Evolutionary conservation across 345 rosid species (phyloP), one percentile per base, ranked within the genome.

Genomic region (Citropsis articulata): DNA sequence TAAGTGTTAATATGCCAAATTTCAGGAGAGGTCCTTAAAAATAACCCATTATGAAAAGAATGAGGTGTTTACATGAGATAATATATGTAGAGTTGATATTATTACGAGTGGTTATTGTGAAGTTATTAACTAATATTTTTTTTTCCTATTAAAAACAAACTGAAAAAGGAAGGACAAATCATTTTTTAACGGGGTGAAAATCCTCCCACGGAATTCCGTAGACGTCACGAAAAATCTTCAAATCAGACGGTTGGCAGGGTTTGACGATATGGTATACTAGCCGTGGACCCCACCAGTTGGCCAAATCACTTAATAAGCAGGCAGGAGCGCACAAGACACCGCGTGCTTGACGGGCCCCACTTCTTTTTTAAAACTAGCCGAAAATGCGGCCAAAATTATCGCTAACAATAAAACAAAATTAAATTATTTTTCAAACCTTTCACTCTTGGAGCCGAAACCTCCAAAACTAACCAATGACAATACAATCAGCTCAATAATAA

Each of bases 331-430:
- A 53, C 62, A 8, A 14, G 60, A 78, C 36, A 63, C 53, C 77
- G 66, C 66, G 62, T 78, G 36, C 65, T 10, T 12, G 55, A 22
- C 56, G 81, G 81, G 66, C 22, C 72, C 72, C 57, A 12, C 72
- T 50, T 1, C 4, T 1, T 24, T 24, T 53, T 12, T 0, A 0
- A 25, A 40, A 45, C 33, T 24, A 53, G 59, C 81, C 55, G 55
- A 50, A 35, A 27, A 55, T 64, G 19, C 59, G 57, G 66, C 77
- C 81, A 18, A 35, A 71, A 78, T 63, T 18, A 10, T 72, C 71
- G 81, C 31, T 30, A 45, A 45, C 50, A 45, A 45, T 45, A 45
- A 45, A 45, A 45, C 50, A 45, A 24, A 14, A 14, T 21, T 31
- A 16, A 53, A 16, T 66, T 69, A 45, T 64, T 53, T 36, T 72